Base-by-base conservation (phyloP, 257 asterid species). In the Solanum gracilifrons region DNA sequence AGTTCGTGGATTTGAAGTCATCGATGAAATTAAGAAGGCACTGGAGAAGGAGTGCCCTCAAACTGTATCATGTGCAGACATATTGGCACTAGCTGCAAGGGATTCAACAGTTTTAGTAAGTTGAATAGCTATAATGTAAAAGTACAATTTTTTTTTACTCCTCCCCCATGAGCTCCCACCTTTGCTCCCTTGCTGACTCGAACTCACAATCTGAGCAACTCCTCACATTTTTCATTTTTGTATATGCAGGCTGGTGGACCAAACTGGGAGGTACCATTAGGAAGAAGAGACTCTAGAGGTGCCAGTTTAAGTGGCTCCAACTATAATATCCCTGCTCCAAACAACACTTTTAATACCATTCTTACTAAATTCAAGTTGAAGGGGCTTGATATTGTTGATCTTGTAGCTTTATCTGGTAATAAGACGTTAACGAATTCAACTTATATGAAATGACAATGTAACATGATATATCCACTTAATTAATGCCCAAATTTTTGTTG, bases 291-390 rank as follows among this genome's bases (percentile, higher is more conserved):
- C 91, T 91, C 98, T 5, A 93, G 71, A 89, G 93, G 91, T 23
- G 98, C 98, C 11, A 96, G 99, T 87, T 77, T 96, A 88, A 96
- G 98, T 88, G 99, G 99, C 86, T 92, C 99, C 43, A 95, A 94
- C 94, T 86, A 94, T 48, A 92, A 95, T 90, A 96, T 96, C 76
- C 99, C 99, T 84, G 98, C 98, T 39, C 99, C 98, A 66, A 96
- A 92, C 93, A 96, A 92, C 93, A 96, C 99, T 46, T 96, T 95
- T 86, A 94, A 94, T 83, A 96, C 97, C 41, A 95, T 96, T 72
- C 95, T 95, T 75, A 95, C 98, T 1, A 96, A 95, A 85, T 96
- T 96, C 87, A 94, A 95, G 92, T 82, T 91, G 16, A 87, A 95
- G 89, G 98, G 98, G 39, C 92, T 96, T 39, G 84, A 95, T 92